Evolutionary conservation across 768 basidiomycete genomes (phyloP).

Genomic region (Termitomyces sp.): DNA sequence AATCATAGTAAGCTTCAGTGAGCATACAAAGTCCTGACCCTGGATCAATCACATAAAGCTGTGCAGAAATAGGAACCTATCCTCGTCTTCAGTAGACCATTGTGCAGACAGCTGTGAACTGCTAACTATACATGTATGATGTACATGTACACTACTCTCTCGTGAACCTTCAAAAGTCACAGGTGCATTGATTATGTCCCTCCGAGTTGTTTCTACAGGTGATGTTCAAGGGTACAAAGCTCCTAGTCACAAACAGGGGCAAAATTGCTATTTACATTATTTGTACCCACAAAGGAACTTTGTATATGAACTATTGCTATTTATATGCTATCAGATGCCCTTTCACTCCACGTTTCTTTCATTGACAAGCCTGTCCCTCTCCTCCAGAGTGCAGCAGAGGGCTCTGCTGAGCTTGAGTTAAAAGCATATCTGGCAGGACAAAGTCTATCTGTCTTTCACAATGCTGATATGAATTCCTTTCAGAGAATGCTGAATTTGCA

Average conservation of each 20-base stretch:
- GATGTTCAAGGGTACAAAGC: constrained; percentile 34
- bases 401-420: constrained; percentile 32
- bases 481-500: constrained; percentile 61
- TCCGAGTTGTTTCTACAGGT: neutral
- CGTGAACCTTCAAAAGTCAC: too few relatives aligned
- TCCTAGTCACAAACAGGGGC: constrained; percentile 69
- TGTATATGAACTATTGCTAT: constrained; percentile 54
- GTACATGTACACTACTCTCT: too few relatives aligned
- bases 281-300: constrained; percentile 47
- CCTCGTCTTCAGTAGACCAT: too few relatives aligned
- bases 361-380: constrained; percentile 49
- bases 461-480: constrained; percentile 65
- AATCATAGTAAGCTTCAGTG: too few relatives aligned
- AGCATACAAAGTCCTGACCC: too few relatives aligned
- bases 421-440: constrained; percentile 38
- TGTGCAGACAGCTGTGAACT: too few relatives aligned
- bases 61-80: too few relatives aligned
- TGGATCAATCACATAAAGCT: too few relatives aligned
- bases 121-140: too few relatives aligned
- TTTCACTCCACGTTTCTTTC: constrained; percentile 53
- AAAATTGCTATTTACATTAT: constrained; percentile 69
- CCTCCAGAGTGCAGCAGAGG: constrained; percentile 12
- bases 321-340: constrained; percentile 56
- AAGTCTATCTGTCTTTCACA: constrained; percentile 40
- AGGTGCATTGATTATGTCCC: too few relatives aligned